Evolutionary conservation across 1,284 basidiomycete genomes (phyloP).

Genomic region (Ceratobasidium sp.): DNA sequence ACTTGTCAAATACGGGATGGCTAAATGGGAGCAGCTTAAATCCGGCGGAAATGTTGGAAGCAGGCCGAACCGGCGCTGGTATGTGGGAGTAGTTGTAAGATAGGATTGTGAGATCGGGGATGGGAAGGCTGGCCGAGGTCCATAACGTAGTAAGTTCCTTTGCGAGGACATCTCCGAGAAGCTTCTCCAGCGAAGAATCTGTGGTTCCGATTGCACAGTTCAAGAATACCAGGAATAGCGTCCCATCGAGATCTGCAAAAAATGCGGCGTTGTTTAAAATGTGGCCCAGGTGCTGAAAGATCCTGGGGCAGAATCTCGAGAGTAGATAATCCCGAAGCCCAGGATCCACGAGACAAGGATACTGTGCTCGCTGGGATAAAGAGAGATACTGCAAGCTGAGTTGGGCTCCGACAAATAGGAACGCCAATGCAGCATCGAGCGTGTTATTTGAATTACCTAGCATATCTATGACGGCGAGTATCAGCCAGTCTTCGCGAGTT

Average conservation of each 20-base stretch:
- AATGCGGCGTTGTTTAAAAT: conserved; percentile 48
- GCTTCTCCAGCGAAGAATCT: conserved; percentile 2
- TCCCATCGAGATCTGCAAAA: conserved; percentile 54
- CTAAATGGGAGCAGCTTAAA: conserved; percentile 57
- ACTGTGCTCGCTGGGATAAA: conserved; percentile 55
- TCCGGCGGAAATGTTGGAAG: conserved; percentile 38
- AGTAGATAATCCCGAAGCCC: conserved; percentile 48
- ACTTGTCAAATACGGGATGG: conserved; percentile 58
- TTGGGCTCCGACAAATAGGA: conserved; percentile 54
- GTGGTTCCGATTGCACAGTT: conserved; percentile 45
- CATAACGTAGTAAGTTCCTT: conserved; percentile 46
- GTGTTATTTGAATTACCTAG: conserved; percentile 35
- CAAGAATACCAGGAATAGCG: conserved; percentile 57
- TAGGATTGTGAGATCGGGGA: conserved; percentile 46
- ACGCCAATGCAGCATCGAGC: conserved; percentile 44
- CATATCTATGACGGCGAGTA: background rate
- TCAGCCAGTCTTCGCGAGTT: background rate
- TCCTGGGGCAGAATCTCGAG: conserved; percentile 52
- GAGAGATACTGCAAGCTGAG: conserved; percentile 54
- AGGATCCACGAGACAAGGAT: conserved; percentile 46
- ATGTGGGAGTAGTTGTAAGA: background rate
- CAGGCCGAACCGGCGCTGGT: background rate
- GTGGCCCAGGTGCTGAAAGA: conserved; percentile 50
- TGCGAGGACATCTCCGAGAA: conserved; percentile 49
- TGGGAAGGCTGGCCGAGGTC: conserved; percentile 43